phyloP scores from a whole-genome alignment of 345 rosid species.

The Eucalyptus erythrocorys region DNA sequence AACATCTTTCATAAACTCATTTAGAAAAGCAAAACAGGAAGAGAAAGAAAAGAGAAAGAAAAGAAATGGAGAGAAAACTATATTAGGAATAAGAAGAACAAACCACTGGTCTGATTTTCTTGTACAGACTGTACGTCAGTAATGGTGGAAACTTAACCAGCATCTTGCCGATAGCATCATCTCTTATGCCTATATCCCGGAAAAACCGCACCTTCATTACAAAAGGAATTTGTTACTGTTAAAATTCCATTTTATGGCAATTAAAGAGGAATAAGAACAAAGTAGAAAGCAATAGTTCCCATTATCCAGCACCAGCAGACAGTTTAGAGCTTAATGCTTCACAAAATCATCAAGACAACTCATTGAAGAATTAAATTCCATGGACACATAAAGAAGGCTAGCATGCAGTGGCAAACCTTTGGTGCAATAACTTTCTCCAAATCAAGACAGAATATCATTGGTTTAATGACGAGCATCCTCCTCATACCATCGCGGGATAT shows the following conservation, averaged over 20 bases:
- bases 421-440: conserved; percentile 61
- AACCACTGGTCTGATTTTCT: conserved; percentile 92
- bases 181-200: conserved; percentile 71
- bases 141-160: conserved; percentile 79
- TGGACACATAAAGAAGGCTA: neutral
- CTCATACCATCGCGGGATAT: conserved; percentile 79
- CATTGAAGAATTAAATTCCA: neutral
- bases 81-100: conserved; percentile 7
- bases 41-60: neutral
- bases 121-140: conserved; percentile 65
- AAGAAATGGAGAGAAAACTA: neutral
- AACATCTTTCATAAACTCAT: neutral
- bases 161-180: conserved; percentile 84
- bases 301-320: neutral
- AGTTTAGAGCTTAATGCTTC: neutral
- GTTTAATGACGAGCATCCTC: conserved; percentile 77
- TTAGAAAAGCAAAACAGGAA: neutral
- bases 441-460: conserved; percentile 71
- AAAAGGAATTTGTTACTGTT: neutral
- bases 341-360: neutral
- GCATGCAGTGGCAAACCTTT: conserved; percentile 27
- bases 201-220: conserved; percentile 59
- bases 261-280: neutral
- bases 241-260: neutral
- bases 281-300: neutral